These are phyloP conservation scores for Withania somnifera DNA, from an alignment of 305 asterid species.

Conservation along the genomic window DNA sequence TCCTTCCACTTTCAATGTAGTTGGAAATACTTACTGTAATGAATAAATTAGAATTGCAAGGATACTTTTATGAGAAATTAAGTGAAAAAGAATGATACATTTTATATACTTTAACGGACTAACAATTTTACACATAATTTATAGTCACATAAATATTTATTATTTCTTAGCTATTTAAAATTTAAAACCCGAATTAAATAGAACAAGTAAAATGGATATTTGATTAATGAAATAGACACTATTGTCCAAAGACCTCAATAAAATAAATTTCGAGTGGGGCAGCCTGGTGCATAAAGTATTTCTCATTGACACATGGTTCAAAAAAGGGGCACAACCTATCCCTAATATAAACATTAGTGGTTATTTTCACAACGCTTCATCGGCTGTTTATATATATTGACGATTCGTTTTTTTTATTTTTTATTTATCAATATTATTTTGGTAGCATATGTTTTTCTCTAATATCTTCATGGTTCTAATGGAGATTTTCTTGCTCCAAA, in stretches of 20 bases:
- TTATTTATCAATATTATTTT: background rate
- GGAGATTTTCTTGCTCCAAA: background rate
- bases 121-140: no score
- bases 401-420: background rate
- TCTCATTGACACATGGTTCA: background rate
- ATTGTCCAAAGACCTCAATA: background rate
- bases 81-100: no score
- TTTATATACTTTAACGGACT: no score
- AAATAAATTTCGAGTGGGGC: background rate
- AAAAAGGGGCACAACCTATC: background rate
- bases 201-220: background rate
- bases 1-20: background rate
- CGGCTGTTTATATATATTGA: background rate
- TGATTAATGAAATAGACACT: background rate
- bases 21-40: background rate
- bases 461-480: background rate
- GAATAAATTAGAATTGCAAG: background rate
- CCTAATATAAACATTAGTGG: background rate
- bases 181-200: background rate
- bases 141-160: no score
- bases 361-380: background rate
- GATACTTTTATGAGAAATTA: no score
- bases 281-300: background rate
- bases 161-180: background rate
- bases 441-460: background rate